Conservation (phyloP, 257 asterid genomes). For the Solanum sitiens region DNA sequence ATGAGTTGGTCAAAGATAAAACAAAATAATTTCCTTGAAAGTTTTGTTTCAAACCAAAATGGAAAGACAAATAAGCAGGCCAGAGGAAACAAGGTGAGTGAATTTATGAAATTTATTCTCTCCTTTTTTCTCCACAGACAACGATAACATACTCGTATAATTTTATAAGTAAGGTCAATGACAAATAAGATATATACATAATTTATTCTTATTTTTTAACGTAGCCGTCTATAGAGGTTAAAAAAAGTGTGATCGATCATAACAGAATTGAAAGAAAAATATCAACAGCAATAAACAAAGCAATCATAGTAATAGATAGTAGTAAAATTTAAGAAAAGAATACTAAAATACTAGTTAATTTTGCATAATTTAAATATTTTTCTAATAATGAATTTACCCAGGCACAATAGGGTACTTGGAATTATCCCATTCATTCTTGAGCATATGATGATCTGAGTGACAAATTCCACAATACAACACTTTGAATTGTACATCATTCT, state of each 20-base stretch:
- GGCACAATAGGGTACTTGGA: constrained; percentile 29
- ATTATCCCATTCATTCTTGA: constrained; percentile 28
- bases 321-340: background rate
- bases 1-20: background rate
- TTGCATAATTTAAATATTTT: background rate
- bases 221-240: no score
- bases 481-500: constrained; percentile 28
- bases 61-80: background rate
- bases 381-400: constrained; percentile 8
- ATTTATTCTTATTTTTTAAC: no score
- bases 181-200: no score
- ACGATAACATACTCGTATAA: no score
- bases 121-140: accelerated
- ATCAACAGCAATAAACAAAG: background rate
- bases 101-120: background rate
- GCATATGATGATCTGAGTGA: constrained; percentile 37
- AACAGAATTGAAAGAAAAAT: background rate
- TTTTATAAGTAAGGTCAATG: no score
- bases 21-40: background rate
- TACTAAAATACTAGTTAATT: background rate
- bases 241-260: background rate
- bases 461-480: constrained; percentile 33
- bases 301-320: background rate
- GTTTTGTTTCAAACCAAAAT: background rate
- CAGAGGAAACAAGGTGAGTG: background rate